Evolutionary conservation across 768 basidiomycete species (phyloP).

Genomic region (Leucocoprinus birnbaumii): DNA sequence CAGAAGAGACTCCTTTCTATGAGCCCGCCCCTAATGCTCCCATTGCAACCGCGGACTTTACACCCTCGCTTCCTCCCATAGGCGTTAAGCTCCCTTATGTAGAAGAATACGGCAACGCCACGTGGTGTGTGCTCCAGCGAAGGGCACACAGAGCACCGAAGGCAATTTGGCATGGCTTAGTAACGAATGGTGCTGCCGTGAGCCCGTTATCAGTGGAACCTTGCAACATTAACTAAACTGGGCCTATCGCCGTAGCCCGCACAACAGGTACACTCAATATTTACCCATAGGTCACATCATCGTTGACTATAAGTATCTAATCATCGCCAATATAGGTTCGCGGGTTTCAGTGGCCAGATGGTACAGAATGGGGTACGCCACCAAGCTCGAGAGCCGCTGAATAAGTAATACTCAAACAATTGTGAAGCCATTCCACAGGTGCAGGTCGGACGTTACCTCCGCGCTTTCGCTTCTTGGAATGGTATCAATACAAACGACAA

Average conservation of each 20-base stretch:
- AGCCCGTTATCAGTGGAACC: not conserved
- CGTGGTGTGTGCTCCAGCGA: conserved; percentile 16
- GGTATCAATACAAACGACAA: conserved; percentile 40
- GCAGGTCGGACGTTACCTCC: conserved; percentile 33
- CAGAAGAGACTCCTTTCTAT: conserved; percentile 31
- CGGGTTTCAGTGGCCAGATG: conserved; percentile 27
- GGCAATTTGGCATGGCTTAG: conserved; percentile 32
- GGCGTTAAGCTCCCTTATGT: conserved; percentile 26
- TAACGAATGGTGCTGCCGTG: conserved; percentile 33
- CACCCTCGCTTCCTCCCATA: conserved; percentile 31
- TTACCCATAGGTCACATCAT: not conserved
- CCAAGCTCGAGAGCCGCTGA: no score
- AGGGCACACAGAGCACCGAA: conserved; percentile 34
- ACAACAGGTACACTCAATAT: conserved; percentile 17
- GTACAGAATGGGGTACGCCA: conserved; percentile 29
- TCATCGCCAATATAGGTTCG: conserved; percentile 16
- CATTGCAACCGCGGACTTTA: conserved; percentile 29
- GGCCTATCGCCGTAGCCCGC: conserved; percentile 14
- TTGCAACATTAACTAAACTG: not conserved
- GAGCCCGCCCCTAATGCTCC: conserved; percentile 34
- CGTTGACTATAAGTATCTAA: no score
- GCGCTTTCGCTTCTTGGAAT: conserved; percentile 38
- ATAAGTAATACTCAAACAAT: not conserved
- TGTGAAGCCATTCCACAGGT: conserved; percentile 24
- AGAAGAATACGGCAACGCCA: conserved; percentile 20